phyloP scores from a whole-genome alignment of 2,329 filamentous ascomycete species.

The Pseudopyrenochaeta lycopersici region DNA sequence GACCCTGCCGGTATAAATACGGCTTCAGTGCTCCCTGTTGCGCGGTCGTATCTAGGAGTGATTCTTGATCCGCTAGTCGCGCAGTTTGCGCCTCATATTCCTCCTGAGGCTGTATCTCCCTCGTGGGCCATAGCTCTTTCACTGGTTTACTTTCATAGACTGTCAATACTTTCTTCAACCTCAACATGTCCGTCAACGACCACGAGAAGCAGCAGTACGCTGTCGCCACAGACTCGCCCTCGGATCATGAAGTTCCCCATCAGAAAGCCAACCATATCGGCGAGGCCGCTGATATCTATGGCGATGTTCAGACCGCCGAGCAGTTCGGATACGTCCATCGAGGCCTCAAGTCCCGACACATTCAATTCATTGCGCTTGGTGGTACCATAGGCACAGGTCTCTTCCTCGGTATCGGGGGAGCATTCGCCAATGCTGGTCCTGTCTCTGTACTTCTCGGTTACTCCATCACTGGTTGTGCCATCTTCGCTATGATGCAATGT shows the following conservation, averaged over 20 bases:
- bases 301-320: constrained; percentile 57
- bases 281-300: constrained; percentile 64
- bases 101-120: constrained; percentile 7
- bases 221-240: constrained; percentile 18
- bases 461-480: constrained; percentile 43
- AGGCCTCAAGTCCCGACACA: constrained; percentile 62
- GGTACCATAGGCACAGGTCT: constrained; percentile 60
- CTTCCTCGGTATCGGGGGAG: constrained; percentile 45
- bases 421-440: constrained; percentile 45
- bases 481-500: constrained; percentile 53
- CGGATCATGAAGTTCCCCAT: constrained; percentile 35
- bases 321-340: constrained; percentile 17
- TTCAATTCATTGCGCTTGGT: constrained; percentile 68
- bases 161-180: background rate
- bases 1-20: constrained; percentile 34
- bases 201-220: constrained; percentile 39
- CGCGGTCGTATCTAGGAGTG: constrained; percentile 12
- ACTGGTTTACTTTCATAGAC: background rate
- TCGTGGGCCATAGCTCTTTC: constrained; percentile 8
- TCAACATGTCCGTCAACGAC: constrained; percentile 34
- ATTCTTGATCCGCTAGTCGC: constrained; percentile 25
- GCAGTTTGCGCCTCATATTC: constrained; percentile 22
- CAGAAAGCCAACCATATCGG: constrained; percentile 39
- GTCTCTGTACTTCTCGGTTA: constrained; percentile 49
- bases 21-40: constrained; percentile 26